phyloP scores from a whole-genome alignment of 2,329 filamentous ascomycete species.

The Arthrobotrys musiformis region DNA sequence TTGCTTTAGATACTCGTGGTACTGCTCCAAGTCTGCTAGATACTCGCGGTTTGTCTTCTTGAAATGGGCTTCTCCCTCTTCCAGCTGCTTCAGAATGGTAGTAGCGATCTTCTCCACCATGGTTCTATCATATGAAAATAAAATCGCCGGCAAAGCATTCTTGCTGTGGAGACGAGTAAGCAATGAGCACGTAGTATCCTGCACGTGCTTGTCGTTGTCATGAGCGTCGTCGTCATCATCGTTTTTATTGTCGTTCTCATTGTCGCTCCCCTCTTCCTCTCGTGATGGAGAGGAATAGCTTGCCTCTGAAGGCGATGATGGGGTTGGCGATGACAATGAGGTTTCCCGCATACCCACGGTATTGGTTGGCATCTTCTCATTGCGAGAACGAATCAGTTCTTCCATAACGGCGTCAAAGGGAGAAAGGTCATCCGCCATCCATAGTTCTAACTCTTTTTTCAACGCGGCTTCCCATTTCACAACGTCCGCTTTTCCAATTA shows the following conservation, averaged over 20 bases:
- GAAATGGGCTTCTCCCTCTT: slow-evolving; percentile 69
- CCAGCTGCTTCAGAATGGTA: slow-evolving; percentile 68
- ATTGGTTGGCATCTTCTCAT: not conserved
- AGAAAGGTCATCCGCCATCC: slow-evolving; percentile 70
- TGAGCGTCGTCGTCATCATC: slow-evolving; percentile 59
- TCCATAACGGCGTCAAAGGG: slow-evolving; percentile 68
- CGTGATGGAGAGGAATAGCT: not conserved
- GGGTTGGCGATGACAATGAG: slow-evolving; percentile 1
- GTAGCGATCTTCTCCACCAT: slow-evolving; percentile 68
- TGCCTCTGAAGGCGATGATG: not conserved
- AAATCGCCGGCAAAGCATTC: slow-evolving; percentile 75
- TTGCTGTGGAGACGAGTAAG: slow-evolving; percentile 71
- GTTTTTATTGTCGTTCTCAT: too few relatives aligned
- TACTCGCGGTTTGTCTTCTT: slow-evolving; percentile 71
- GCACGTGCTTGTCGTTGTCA: slow-evolving; percentile 60
- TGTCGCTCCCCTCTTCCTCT: slow-evolving; percentile 8
- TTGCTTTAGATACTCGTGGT: slow-evolving; percentile 65
- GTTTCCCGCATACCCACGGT: slow-evolving; percentile 46
- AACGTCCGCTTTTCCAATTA: slow-evolving; percentile 73
- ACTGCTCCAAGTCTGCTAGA: slow-evolving; percentile 69
- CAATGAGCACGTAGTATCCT: slow-evolving; percentile 68
- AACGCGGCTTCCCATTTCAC: slow-evolving; percentile 73
- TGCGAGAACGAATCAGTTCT: slow-evolving; percentile 59
- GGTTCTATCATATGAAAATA: slow-evolving; percentile 80
- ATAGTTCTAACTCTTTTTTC: slow-evolving; percentile 70